Base-by-base conservation (phyloP, 2,329 filamentous ascomycete genomes). In the Monosporascus sp. region DNA sequence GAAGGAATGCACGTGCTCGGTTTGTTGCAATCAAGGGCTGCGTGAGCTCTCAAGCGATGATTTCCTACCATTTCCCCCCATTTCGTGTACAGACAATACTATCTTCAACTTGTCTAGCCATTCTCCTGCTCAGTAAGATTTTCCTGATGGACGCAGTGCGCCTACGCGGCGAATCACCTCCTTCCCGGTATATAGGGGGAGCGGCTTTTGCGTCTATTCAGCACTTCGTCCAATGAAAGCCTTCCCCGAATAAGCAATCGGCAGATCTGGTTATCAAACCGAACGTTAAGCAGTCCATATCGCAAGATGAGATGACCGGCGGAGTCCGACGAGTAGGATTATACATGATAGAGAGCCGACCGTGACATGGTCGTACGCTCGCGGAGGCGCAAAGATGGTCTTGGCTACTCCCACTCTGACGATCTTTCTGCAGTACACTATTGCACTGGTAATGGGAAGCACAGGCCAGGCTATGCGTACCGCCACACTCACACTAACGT, bases 161-260 rank as follows among this genome's bases (percentile, higher is more conserved):
- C 27, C 27, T 31, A 34, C 31, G 11, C 31, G 11, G 9, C 31
- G 31, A 34, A 34, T 34, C 31, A 34, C 31, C 11, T 34, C 31
- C 1, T 14, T 34, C 11, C 31, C 2, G 11, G 11, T 14, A 34
- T 2, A 34, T 34, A 34, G 31, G 31, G 31, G 62, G 58, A 69
- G 68, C 49, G 72, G 70, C 20, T 65, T 72, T n/a, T 67, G 70
- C 50, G 9, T 34, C 31, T 14, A 34, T 14, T 34, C 31, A 34
- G 31, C 31, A 34, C 31, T 31, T 31, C 27, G 27, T 31, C 27
- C 27, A 31, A 31, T 31, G 27, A 11, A 31, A 31, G 27, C 27
- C 11, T 5, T 14, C 31, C 27, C 11, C 31, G 31, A 34, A 34
- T 34, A 34, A 34, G 31, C 31, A 34, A 34, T 34, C 11, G 31